Percentiles rank a stretch among this genome's conserved stretches.
Evolutionary conservation across 257 asterid species (phyloP).

Genomic region (Sherardia arvensis): DNA sequence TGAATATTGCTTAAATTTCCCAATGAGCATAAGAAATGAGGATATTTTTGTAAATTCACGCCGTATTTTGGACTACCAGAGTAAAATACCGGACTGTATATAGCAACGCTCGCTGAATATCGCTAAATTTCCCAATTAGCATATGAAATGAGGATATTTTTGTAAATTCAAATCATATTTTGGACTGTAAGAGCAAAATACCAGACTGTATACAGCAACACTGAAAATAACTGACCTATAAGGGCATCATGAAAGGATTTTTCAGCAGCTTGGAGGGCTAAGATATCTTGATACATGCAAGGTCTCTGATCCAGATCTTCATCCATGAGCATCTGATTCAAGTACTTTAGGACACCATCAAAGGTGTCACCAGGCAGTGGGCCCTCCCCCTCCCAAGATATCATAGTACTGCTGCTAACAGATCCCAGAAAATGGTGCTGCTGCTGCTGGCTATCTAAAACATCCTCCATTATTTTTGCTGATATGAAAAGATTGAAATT

Average conservation of each 20-base stretch:
- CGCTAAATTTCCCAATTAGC: too few relatives aligned
- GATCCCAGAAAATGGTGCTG: slow-evolving; percentile 3
- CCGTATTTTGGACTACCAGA: too few relatives aligned
- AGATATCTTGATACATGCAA: slow-evolving; percentile 57
- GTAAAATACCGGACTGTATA: too few relatives aligned
- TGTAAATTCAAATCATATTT: too few relatives aligned
- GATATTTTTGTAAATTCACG: too few relatives aligned
- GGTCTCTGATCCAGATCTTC: slow-evolving; percentile 54
- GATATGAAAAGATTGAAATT: neutral
- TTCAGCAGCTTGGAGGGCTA: slow-evolving; percentile 75
- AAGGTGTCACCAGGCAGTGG: slow-evolving; percentile 32
- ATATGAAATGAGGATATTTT: too few relatives aligned
- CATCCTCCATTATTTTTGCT: neutral
- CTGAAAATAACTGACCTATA: slow-evolving; percentile 19
- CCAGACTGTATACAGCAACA: too few relatives aligned
- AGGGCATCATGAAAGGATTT: slow-evolving; percentile 57
- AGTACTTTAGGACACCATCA: slow-evolving; percentile 43
- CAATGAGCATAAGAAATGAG: too few relatives aligned
- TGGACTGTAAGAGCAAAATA: too few relatives aligned
- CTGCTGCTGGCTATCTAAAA: neutral
- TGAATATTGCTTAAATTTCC: too few relatives aligned
- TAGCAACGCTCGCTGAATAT: too few relatives aligned
- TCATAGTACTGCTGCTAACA: neutral
- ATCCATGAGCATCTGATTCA: slow-evolving; percentile 58
- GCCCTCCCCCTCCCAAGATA: slow-evolving; percentile 2